Percentiles rank a stretch among this genome's conserved stretches.
phyloP scores from a whole-genome alignment of 2,329 filamentous ascomycete species.

The Knoxdaviesia proteae region DNA sequence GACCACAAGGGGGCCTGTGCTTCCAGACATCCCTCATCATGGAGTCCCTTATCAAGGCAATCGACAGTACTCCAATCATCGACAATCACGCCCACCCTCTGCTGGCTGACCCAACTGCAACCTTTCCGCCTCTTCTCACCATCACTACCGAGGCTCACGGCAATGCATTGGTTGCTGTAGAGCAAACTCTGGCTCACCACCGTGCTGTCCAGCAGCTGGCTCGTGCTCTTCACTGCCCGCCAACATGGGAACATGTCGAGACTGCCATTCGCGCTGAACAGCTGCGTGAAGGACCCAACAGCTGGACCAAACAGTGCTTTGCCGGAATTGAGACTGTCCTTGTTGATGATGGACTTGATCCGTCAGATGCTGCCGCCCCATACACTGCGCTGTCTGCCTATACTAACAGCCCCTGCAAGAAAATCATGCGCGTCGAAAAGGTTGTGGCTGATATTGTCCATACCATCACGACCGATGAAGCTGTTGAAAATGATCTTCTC shows the following conservation, averaged over 20 bases:
- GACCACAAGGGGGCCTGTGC: too few species aligned
- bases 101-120: conserved; percentile 27
- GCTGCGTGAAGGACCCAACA: conserved; percentile 22
- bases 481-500: conserved; percentile 7
- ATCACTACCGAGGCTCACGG: conserved; percentile 57
- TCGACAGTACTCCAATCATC: conserved; percentile 40
- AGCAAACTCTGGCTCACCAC: conserved; percentile 44
- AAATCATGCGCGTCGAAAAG: conserved; percentile 60
- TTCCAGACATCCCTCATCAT: too few species aligned
- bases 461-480: too few species aligned
- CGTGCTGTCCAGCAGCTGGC: conserved; percentile 50
- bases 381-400: conserved; percentile 47
- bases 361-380: conserved; percentile 30
- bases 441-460: conserved; percentile 40
- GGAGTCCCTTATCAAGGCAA: conserved; percentile 14
- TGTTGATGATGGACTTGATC: conserved; percentile 55
- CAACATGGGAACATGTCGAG: conserved; percentile 36
- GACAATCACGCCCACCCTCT: conserved; percentile 57
- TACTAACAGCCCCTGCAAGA: conserved; percentile 40
- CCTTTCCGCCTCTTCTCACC: conserved; percentile 28
- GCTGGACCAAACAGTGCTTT: conserved; percentile 44
- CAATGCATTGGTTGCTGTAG: conserved; percentile 40
- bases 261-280: conserved; percentile 16
- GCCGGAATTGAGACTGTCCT: conserved; percentile 52
- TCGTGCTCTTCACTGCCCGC: conserved; percentile 38